Evolutionary conservation across 2,329 filamentous ascomycete genomes (phyloP).

Genomic region (Fusarium heterosporum): DNA sequence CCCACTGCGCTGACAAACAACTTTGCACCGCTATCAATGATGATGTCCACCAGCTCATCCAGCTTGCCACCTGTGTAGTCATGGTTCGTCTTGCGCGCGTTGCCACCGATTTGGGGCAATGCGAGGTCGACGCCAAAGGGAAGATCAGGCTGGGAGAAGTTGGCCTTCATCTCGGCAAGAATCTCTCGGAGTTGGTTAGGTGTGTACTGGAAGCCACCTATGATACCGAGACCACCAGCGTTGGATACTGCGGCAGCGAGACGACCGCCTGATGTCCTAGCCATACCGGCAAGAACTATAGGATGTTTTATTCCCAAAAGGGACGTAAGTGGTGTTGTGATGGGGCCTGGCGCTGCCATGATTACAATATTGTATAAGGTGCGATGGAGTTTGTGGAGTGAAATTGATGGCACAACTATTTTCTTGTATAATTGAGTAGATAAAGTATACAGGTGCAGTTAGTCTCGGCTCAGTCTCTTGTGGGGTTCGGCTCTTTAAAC

Average conservation of each 20-base stretch:
- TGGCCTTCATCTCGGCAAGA: conserved; percentile 85
- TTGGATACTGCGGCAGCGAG: conserved; percentile 91
- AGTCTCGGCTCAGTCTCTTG: conserved; percentile 1
- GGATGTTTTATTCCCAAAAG: conserved; percentile 89
- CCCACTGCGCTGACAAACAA: conserved; percentile 92
- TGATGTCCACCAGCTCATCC: conserved; percentile 87
- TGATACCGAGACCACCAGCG: conserved; percentile 84
- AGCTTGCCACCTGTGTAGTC: conserved; percentile 94
- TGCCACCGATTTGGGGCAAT: conserved; percentile 86
- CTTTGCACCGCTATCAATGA: conserved; percentile 83
- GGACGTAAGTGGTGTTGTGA: conserved; percentile 80
- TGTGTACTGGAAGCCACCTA: conserved; percentile 78
- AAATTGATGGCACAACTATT: not conserved
- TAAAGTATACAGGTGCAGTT: not conserved
- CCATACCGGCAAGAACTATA: conserved; percentile 94
- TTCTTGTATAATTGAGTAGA: not conserved
- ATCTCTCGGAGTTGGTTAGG: conserved; percentile 81
- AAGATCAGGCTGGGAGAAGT: conserved; percentile 73
- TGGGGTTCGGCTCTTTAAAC: conserved; percentile 29
- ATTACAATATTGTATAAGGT: conserved; percentile 10
- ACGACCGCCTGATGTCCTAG: conserved; percentile 79
- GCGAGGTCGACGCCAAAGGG: conserved; percentile 94
- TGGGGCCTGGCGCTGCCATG: conserved; percentile 63
- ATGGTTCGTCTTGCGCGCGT: conserved; percentile 90
- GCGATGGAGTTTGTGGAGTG: not conserved